These are phyloP conservation scores for Priceomyces melissophilus DNA, from an alignment of 805 yeast species.

Conservation along the genomic window DNA sequence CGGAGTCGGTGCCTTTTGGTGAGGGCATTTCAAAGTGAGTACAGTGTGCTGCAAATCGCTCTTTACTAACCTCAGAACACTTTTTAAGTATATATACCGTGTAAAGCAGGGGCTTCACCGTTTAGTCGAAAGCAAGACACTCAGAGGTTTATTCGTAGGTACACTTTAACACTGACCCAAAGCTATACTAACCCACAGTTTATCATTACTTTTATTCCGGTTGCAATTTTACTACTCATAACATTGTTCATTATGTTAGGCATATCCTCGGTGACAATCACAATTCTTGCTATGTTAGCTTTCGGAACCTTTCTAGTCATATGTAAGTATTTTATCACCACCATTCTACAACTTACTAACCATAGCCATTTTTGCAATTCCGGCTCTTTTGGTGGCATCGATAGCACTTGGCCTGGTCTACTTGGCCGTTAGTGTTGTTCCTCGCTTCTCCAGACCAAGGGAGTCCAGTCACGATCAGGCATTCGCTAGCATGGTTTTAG, in stretches of 20 bases:
- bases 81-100: too few relatives aligned
- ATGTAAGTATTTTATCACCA: slow-evolving; percentile 9
- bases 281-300: slow-evolving; percentile 7
- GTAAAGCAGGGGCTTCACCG: too few relatives aligned
- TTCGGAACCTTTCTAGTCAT: slow-evolving; percentile 8
- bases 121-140: too few relatives aligned
- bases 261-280: slow-evolving; percentile 11
- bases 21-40: not conserved
- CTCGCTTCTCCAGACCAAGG: not conserved
- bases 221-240: not conserved
- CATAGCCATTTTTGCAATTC: slow-evolving; percentile 9
- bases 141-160: too few relatives aligned
- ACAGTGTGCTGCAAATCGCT: too few relatives aligned
- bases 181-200: not conserved
- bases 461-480: not conserved
- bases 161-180: not conserved
- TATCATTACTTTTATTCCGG: not conserved
- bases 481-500: too few relatives aligned
- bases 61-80: too few relatives aligned
- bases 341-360: not conserved
- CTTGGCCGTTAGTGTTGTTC: not conserved
- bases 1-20: slow-evolving; percentile 3
- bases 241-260: slow-evolving; percentile 11
- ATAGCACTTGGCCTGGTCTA: slow-evolving; percentile 7
- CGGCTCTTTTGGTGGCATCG: slow-evolving; percentile 7